These are phyloP conservation scores for Purpureocillium lavendulum DNA, from an alignment of 2,329 filamentous ascomycete species.

Conservation along the genomic window DNA sequence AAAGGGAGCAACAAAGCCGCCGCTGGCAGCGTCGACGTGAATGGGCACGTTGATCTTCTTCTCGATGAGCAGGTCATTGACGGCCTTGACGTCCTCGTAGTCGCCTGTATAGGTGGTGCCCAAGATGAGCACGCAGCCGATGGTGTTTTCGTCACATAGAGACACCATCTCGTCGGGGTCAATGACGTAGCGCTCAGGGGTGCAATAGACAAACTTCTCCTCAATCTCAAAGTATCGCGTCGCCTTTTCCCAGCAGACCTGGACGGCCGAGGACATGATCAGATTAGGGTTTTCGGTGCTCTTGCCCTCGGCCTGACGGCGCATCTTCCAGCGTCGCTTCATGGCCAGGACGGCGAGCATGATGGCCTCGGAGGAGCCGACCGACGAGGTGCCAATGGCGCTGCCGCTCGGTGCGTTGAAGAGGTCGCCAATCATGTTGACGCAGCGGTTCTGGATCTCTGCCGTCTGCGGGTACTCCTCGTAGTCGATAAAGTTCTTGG, in stretches of 20 bases:
- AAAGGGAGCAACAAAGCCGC: constrained; percentile 90
- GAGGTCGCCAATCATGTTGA: constrained; percentile 81
- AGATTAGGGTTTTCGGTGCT: constrained; percentile 77
- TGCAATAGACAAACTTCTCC: constrained; percentile 69
- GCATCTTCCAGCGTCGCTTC: constrained; percentile 92
- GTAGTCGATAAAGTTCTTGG: constrained; percentile 93
- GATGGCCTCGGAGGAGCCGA: constrained; percentile 85
- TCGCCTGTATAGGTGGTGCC: constrained; percentile 94
- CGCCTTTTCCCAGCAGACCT: constrained; percentile 96
- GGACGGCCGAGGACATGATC: constrained; percentile 91
- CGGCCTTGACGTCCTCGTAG: constrained; percentile 86
- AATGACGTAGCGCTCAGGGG: constrained; percentile 52
- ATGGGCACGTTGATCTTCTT: constrained; percentile 73
- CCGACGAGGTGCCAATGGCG: constrained; percentile 77
- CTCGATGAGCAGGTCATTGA: constrained; percentile 79
- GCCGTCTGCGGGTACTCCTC: constrained; percentile 76
- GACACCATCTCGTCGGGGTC: constrained; percentile 53
- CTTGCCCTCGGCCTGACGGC: constrained; percentile 75
- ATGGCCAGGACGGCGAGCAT: constrained; percentile 80
- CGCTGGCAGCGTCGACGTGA: constrained; percentile 87
- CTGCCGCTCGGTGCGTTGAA: constrained; percentile 71
- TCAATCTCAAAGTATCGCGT: constrained; percentile 87
- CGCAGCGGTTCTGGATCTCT: constrained; percentile 86
- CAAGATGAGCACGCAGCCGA: constrained; percentile 86
- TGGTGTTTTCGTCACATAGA: constrained; percentile 61